Conservation (phyloP, 2,329 filamentous ascomycete species). For the Colletotrichum endophyticum region DNA sequence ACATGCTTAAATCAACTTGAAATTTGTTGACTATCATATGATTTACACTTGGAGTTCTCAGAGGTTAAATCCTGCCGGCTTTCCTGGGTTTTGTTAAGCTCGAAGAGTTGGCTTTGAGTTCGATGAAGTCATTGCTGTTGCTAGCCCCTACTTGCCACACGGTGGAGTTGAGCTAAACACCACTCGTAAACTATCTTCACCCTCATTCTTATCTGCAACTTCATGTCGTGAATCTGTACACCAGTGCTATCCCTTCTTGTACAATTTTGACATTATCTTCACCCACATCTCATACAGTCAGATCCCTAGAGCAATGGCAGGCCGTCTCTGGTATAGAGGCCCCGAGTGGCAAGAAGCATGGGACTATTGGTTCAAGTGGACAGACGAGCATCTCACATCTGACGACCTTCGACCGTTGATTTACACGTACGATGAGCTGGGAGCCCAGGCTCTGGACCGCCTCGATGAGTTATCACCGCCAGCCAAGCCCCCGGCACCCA, state of each 20-base stretch:
- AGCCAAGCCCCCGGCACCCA: constrained; percentile 27
- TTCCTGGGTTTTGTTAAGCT: neutral
- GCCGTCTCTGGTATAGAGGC: constrained; percentile 12
- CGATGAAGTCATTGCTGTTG: neutral
- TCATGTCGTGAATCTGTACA: neutral
- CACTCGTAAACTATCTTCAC: neutral
- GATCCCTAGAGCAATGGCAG: constrained; percentile 1
- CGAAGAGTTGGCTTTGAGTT: neutral
- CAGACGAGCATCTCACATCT: constrained; percentile 63
- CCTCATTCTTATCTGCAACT: neutral
- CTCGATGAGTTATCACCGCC: constrained; percentile 67
- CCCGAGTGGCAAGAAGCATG: constrained; percentile 43
- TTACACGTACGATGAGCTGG: constrained; percentile 71
- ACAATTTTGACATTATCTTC: neutral
- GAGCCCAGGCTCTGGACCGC: constrained; percentile 67
- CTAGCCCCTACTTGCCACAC: neutral
- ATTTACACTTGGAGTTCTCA: neutral
- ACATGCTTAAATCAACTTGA: neutral
- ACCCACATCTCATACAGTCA: neutral
- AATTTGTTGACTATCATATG: neutral
- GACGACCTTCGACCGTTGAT: constrained; percentile 66
- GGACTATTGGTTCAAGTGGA: constrained; percentile 75
- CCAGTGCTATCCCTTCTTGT: neutral
- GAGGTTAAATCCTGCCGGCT: neutral
- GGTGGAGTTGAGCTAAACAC: neutral